phyloP scores from a whole-genome alignment of 768 basidiomycete genomes.

The Naganishia kalamii region DNA sequence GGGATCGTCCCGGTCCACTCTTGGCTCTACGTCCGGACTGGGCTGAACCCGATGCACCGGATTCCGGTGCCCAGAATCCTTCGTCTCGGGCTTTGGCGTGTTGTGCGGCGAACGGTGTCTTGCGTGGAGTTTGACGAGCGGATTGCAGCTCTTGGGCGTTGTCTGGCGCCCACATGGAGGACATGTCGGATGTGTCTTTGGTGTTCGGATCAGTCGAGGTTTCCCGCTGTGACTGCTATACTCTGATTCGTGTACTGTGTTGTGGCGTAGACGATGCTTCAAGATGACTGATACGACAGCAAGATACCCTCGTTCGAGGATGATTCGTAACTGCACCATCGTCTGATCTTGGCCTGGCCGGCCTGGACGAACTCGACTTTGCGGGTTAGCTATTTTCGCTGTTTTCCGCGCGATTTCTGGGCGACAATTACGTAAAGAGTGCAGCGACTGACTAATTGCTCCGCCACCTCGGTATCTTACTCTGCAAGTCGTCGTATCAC shows the following conservation, averaged over 20 bases:
- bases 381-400: not conserved
- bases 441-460: too few species aligned
- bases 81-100: conserved; percentile 13
- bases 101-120: conserved; percentile 9
- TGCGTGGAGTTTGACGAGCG: conserved; percentile 11
- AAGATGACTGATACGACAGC: not conserved
- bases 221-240: too few species aligned
- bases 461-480: too few species aligned
- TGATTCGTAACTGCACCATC: not conserved
- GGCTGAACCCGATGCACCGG: not conserved
- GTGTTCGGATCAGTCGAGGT: too few species aligned
- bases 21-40: conserved; percentile 5
- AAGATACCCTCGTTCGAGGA: not conserved
- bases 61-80: conserved; percentile 4
- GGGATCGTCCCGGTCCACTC: conserved; percentile 2
- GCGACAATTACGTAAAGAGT: too few species aligned
- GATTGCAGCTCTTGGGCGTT: conserved; percentile 2
- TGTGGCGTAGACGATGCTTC: too few species aligned
- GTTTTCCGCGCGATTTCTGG: not conserved
- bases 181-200: not conserved
- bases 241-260: too few species aligned
- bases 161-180: conserved; percentile 6
- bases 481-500: too few species aligned
- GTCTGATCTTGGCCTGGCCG: not conserved
- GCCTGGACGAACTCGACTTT: not conserved